These are phyloP conservation scores for Teunomyces panamensis DNA, from an alignment of 805 yeast species.

Conservation along the genomic window DNA sequence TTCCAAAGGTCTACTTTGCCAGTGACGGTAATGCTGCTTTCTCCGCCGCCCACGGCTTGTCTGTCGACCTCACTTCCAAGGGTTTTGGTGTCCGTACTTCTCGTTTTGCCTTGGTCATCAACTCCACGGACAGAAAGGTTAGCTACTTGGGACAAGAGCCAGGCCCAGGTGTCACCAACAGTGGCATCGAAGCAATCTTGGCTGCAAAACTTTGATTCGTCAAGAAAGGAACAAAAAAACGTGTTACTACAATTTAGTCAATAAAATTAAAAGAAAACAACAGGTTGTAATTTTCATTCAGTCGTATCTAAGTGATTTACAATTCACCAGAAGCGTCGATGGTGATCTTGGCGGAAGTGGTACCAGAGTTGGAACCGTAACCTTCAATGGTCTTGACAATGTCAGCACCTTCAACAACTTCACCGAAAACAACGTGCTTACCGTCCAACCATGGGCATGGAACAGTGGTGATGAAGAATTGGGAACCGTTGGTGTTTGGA, in stretches of 20 bases:
- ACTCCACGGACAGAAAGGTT: conserved; percentile 23
- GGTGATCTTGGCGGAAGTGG: conserved; percentile 60
- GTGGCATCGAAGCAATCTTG: conserved; percentile 38
- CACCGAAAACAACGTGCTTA: conserved; percentile 93
- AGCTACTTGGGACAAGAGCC: conserved; percentile 35
- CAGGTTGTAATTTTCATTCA: neutral
- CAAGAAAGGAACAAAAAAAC: no score
- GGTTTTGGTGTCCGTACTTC: conserved; percentile 40
- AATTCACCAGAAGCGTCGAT: conserved; percentile 64
- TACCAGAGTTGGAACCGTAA: conserved; percentile 65
- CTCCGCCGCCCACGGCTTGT: conserved; percentile 25
- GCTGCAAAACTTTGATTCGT: conserved; percentile 23
- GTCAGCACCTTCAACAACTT: conserved; percentile 81
- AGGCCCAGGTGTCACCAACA: conserved; percentile 29
- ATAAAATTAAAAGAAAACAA: neutral
- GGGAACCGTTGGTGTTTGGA: conserved; percentile 97
- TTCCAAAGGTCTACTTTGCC: conserved; percentile 35
- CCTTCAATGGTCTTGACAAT: conserved; percentile 81
- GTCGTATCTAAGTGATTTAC: conserved; percentile 22
- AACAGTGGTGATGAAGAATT: conserved; percentile 92
- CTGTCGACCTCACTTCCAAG: conserved; percentile 33
- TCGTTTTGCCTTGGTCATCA: conserved; percentile 38
- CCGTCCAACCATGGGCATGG: conserved; percentile 89
- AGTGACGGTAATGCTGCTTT: conserved; percentile 38
- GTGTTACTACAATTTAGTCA: neutral